A percentile compares a stretch with the other conserved stretches of the same genome.
Evolutionary conservation across 257 asterid species (phyloP).

Genomic region (Dorcoceras hygrometricum): DNA sequence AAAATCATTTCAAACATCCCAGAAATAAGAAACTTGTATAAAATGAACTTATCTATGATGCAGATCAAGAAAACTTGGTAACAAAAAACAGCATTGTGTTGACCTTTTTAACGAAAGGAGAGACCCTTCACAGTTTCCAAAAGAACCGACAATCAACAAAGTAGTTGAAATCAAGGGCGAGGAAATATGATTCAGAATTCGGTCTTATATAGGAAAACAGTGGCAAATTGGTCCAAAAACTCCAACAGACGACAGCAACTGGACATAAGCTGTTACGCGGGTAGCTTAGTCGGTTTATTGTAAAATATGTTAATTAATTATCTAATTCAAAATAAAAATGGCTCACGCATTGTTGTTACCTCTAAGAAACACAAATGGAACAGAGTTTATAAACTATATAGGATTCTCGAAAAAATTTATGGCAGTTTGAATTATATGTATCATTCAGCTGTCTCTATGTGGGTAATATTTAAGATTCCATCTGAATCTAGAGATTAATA

Average conservation of each 20-base stretch:
- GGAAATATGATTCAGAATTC: conserved; percentile 21
- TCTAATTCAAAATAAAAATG: too few species aligned
- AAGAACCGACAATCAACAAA: not conserved
- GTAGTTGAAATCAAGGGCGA: conserved; percentile 24
- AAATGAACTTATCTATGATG: too few species aligned
- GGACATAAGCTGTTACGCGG: conserved; percentile 5
- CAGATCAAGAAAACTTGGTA: conserved; percentile 1
- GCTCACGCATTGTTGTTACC: too few species aligned
- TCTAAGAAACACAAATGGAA: too few species aligned
- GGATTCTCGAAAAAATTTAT: too few species aligned
- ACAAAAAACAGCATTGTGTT: not conserved
- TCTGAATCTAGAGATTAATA: not conserved
- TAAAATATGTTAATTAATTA: too few species aligned
- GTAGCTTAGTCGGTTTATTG: too few species aligned
- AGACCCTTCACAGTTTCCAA: not conserved
- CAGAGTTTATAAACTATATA: too few species aligned
- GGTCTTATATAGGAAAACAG: conserved; percentile 31
- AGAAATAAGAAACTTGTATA: not conserved
- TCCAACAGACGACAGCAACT: conserved; percentile 23
- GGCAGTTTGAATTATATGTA: too few species aligned
- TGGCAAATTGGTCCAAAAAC: conserved; percentile 10
- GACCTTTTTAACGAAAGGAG: conserved; percentile 8
- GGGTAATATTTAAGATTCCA: not conserved
- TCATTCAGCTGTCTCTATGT: too few species aligned
- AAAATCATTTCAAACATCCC: conserved; percentile 9